These are phyloP conservation scores for Monosporascus sp. DNA, from an alignment of 2,329 filamentous ascomycete species.

Conservation along the genomic window DNA sequence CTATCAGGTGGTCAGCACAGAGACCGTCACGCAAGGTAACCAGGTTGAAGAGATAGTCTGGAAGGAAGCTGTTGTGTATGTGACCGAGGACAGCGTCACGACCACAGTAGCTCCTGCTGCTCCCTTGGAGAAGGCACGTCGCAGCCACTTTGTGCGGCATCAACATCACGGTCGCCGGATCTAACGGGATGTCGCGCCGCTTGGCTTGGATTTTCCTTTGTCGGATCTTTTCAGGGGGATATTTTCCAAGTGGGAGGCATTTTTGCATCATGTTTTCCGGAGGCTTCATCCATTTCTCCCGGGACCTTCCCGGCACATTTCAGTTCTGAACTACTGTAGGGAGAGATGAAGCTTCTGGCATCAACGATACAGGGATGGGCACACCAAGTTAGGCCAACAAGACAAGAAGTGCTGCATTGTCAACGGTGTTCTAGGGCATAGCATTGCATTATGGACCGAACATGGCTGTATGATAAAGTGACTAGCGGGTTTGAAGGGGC, in stretches of 20 bases:
- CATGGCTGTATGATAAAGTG: slow-evolving; percentile 8
- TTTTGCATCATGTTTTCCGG: slow-evolving; percentile 19
- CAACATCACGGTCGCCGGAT: slow-evolving; percentile 22
- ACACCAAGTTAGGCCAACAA: slow-evolving; percentile 4
- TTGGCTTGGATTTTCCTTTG: slow-evolving; percentile 3
- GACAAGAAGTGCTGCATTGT: slow-evolving; percentile 4
- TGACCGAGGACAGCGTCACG: slow-evolving; percentile 39
- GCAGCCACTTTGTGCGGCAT: slow-evolving; percentile 36
- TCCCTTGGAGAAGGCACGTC: slow-evolving; percentile 24
- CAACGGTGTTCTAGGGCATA: slow-evolving; percentile 8
- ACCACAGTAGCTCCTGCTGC: slow-evolving; percentile 34
- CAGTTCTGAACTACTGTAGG: slow-evolving; percentile 17
- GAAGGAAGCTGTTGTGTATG: slow-evolving; percentile 50
- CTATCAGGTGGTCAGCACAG: slow-evolving; percentile 42
- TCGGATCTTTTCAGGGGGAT: slow-evolving; percentile 21
- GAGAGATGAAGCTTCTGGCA: slow-evolving; percentile 18
- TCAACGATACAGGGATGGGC: slow-evolving; percentile 12
- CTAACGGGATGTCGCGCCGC: slow-evolving; percentile 3
- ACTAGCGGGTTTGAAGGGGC: slow-evolving; percentile 4
- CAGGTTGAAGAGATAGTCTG: slow-evolving; percentile 52
- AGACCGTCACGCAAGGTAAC: slow-evolving; percentile 45
- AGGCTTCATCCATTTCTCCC: slow-evolving; percentile 17
- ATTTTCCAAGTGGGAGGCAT: slow-evolving; percentile 15
- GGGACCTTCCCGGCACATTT: slow-evolving; percentile 21
- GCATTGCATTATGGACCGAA: slow-evolving; percentile 17